Conservation (phyloP, 257 asterid species). For the Rubia yunnanensis region DNA sequence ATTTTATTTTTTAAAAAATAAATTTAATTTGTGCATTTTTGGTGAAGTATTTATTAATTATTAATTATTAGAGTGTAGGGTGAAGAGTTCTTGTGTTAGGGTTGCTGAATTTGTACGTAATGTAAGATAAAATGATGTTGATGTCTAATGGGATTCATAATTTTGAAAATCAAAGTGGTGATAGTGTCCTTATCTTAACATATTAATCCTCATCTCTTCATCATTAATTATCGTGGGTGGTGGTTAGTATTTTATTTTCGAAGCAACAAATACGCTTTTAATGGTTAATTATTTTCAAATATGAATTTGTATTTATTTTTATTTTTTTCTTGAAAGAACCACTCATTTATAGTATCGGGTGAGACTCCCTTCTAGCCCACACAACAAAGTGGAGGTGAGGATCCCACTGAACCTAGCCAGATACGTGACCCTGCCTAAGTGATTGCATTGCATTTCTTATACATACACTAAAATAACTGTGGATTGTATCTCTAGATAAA, state of each 20-base stretch:
- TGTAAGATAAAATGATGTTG: not conserved
- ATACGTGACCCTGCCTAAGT: no score
- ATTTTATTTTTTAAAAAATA: not conserved
- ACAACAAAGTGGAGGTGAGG: no score
- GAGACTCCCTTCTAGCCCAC: no score
- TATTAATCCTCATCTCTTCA: not conserved
- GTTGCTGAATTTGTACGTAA: not conserved
- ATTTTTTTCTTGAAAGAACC: no score
- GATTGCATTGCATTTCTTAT: no score
- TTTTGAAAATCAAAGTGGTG: not conserved
- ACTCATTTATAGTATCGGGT: no score
- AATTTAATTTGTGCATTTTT: not conserved
- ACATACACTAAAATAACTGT: no score
- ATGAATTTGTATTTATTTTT: no score
- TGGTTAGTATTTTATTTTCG: not conserved
- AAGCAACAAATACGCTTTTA: not conserved
- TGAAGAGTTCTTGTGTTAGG: not conserved
- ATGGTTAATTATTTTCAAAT: not conserved
- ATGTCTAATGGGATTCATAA: not conserved
- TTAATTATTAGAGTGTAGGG: not conserved
- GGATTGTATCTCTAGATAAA: no score
- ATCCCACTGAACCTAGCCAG: no score
- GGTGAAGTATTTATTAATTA: not conserved
- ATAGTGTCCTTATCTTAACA: not conserved
- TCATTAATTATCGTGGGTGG: not conserved